Base-by-base conservation (phyloP, 2,329 filamentous ascomycete genomes). In the Knoxdaviesia proteae region DNA sequence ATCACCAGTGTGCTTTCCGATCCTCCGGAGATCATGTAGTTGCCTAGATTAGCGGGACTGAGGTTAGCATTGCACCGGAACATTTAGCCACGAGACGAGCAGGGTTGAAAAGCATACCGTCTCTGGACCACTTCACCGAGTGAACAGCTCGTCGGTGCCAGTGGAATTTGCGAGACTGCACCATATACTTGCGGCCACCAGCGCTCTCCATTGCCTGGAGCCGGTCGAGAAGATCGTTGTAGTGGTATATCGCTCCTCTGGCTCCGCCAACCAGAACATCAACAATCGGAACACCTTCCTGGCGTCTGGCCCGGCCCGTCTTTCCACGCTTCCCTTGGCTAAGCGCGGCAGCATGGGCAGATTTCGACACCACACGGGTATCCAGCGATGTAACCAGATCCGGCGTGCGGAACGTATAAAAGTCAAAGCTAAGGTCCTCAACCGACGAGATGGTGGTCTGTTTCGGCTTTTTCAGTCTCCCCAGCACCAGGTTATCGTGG, bases 1-100 rank as follows among this genome's bases (percentile, higher is more conserved):
- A 94, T 64, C 6, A 94, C 83, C 37, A 98, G 66, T 20, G 84
- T 81, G 6, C 84, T 87, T 60, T 98, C 90, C 29, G 77, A 75
- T 33, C 90, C 90, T 54, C 90, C 90, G 44, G 90, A 96, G 42
- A 98, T 78, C 46, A 98, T 62, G 57, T 98, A 98, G 55, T 94
- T 86, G 41, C 84, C 83, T 90, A 50, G 9, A 6, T 20, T 20
- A 20, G 20, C 20, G 20, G 20, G 41, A 36, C 7, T 34, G 38
- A 40, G 39, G 52, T 63, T 47, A 63, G 62, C 49, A 47, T 3
- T 10, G 29, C 9, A 1, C 33, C 39, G n/a, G 30, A 1, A 9
- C 7, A n/a, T 7, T n/a, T 30, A 5, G 2, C 38, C 11, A 32
- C 10, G 6, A 37, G 9, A 20, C 20, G 20, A 20, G 20, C 20